Evolutionary conservation across 2,329 filamentous ascomycete species (phyloP).

Genomic region (Ophiostoma angusticollis): DNA sequence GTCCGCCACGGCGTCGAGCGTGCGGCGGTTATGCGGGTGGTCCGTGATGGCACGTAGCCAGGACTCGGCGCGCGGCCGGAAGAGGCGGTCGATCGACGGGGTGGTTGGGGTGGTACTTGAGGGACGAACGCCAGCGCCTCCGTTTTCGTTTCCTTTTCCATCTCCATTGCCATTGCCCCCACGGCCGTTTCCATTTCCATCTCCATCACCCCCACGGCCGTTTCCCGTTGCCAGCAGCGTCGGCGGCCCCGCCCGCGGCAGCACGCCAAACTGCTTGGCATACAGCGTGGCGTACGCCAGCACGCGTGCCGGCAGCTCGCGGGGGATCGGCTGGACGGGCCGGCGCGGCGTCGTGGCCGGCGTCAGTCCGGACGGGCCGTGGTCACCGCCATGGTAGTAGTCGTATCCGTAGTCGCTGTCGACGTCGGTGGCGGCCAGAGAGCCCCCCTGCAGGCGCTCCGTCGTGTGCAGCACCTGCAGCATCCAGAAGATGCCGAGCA

Average conservation of each 20-base stretch:
- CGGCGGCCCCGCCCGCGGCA: not conserved
- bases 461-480: slow-evolving; percentile 12
- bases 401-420: not conserved
- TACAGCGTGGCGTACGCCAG: slow-evolving; percentile 9
- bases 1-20: slow-evolving; percentile 1
- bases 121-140: not conserved
- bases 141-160: not conserved
- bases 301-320: slow-evolving; percentile 8
- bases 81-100: not conserved
- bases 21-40: slow-evolving; percentile 3
- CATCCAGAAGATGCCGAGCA: slow-evolving; percentile 12
- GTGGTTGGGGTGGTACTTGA: not conserved
- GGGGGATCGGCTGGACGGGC: not conserved
- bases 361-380: not conserved
- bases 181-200: too few relatives aligned
- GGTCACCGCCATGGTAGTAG: slow-evolving; percentile 1
- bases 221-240: not conserved
- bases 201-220: not conserved
- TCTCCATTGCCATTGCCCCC: too few relatives aligned
- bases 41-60: slow-evolving; percentile 8
- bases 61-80: not conserved
- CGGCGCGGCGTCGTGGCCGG: not conserved
- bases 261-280: slow-evolving; percentile 9
- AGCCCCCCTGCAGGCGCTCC: too few relatives aligned
- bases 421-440: not conserved